A percentile compares a stretch with the other conserved stretches of the same genome.
Conservation (phyloP, 2,329 filamentous ascomycete genomes). For the Microcyclospora tardicrescens region DNA sequence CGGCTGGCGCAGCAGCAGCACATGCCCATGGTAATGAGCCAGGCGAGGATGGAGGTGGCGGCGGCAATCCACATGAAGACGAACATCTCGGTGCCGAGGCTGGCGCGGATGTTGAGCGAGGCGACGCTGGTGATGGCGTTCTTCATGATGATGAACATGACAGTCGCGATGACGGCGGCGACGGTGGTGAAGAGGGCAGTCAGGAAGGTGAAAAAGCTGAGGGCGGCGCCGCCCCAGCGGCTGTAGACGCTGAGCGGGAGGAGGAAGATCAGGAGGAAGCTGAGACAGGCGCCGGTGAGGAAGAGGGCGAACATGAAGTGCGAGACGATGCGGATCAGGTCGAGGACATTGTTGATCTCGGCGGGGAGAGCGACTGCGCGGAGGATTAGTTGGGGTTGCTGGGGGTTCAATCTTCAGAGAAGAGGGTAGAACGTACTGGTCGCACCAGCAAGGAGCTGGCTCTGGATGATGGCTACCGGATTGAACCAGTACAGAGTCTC, state of each 20-base stretch:
- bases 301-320: constrained; percentile 86
- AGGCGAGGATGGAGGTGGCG: constrained; percentile 53
- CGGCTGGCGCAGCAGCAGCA: constrained; percentile 61
- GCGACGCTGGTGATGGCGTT: constrained; percentile 57
- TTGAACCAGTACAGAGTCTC: constrained; percentile 77
- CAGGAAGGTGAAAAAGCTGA: constrained; percentile 55
- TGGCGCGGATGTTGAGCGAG: constrained; percentile 62
- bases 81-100: constrained; percentile 62
- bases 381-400: not conserved
- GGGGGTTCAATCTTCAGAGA: constrained; percentile 1
- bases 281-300: constrained; percentile 55
- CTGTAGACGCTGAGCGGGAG: constrained; percentile 41
- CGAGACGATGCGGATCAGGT: constrained; percentile 60
- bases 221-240: constrained; percentile 48
- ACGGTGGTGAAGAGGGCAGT: constrained; percentile 54
- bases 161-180: constrained; percentile 63
- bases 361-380: constrained; percentile 57
- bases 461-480: constrained; percentile 66
- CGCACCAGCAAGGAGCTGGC: constrained; percentile 68
- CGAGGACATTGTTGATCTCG: constrained; percentile 58
- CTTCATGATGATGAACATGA: constrained; percentile 71
- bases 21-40: constrained; percentile 57
- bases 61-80: constrained; percentile 80
- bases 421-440: constrained; percentile 41
- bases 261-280: constrained; percentile 58